phyloP scores from a whole-genome alignment of 345 rosid genomes.

The Pistacia atlantica region DNA sequence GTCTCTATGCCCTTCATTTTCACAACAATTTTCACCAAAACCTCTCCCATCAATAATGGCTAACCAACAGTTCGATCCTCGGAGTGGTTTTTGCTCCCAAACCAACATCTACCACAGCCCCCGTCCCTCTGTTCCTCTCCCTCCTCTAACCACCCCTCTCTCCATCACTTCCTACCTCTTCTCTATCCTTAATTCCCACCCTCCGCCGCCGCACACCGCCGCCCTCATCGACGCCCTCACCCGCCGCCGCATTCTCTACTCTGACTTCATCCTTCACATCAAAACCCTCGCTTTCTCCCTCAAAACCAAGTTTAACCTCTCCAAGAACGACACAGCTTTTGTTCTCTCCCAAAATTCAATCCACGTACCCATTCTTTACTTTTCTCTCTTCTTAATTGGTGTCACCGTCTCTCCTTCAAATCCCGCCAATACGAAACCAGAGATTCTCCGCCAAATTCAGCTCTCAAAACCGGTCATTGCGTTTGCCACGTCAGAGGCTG shows the following conservation, averaged over 20 bases:
- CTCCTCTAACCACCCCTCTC: conserved; percentile 28
- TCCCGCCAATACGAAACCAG: conserved; percentile 42
- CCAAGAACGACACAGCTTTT: conserved; percentile 48
- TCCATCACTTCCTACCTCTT: conserved; percentile 43
- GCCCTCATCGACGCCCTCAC: conserved; percentile 47
- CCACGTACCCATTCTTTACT: conserved; percentile 51
- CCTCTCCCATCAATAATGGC: conserved; percentile 16
- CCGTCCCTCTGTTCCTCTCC: conserved; percentile 38
- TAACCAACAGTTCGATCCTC: conserved; percentile 10
- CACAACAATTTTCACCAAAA: not conserved
- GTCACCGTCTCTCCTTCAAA: conserved; percentile 52
- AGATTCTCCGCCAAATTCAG: conserved; percentile 40
- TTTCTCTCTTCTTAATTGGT: conserved; percentile 59
- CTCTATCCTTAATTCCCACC: conserved; percentile 38
- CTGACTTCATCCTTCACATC: conserved; percentile 39
- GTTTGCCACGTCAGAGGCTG: conserved; percentile 40
- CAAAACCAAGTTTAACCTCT: conserved; percentile 31
- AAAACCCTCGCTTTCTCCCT: conserved; percentile 38
- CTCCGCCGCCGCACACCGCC: conserved; percentile 36
- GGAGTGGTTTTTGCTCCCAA: conserved; percentile 43
- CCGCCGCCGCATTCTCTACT: conserved; percentile 37
- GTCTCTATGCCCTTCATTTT: too few relatives aligned
- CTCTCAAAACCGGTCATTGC: conserved; percentile 56
- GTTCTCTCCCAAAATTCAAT: conserved; percentile 48
- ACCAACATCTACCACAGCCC: conserved; percentile 44